A percentile compares a stretch with the other conserved stretches of the same genome.
Evolutionary conservation across 225 moss, liverwort and hornwort genomes (phyloP).

Genomic region (Marchantia polymorpha): DNA sequence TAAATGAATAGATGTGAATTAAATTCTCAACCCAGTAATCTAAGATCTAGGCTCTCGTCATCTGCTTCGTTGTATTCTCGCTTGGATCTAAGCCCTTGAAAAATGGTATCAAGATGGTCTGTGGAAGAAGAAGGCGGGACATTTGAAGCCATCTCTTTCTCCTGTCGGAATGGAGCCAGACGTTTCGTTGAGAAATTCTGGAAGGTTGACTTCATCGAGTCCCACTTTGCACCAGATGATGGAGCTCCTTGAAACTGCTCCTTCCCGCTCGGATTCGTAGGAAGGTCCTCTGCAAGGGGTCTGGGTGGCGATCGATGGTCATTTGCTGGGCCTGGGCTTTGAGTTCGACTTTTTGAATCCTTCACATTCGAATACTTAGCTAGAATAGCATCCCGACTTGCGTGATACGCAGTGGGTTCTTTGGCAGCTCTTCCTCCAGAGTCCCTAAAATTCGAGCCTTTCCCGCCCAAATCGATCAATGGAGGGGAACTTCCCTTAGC

Average conservation of each 20-base stretch:
- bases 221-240: slow-evolving; percentile 68
- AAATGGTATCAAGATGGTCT: slow-evolving; percentile 84
- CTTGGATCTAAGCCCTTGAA: slow-evolving; percentile 76
- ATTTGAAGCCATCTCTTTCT: slow-evolving; percentile 45
- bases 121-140: slow-evolving; percentile 40
- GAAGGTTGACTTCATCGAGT: slow-evolving; percentile 72
- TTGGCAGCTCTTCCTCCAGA: slow-evolving; percentile 33
- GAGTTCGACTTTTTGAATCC: slow-evolving; percentile 35
- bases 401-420: slow-evolving; percentile 35
- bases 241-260: slow-evolving; percentile 37
- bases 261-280: slow-evolving; percentile 18
- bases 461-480: slow-evolving; percentile 14
- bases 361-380: slow-evolving; percentile 63
- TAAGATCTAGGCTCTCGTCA: slow-evolving; percentile 70
- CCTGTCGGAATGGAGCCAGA: slow-evolving; percentile 90
- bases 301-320: slow-evolving; percentile 21
- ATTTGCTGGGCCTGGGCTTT: slow-evolving; percentile 27
- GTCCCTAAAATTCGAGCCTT: slow-evolving; percentile 19
- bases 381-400: slow-evolving; percentile 66
- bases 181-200: slow-evolving; percentile 77
- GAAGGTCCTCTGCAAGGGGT: slow-evolving; percentile 11
- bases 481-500: slow-evolving; percentile 21
- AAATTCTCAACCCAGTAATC: slow-evolving; percentile 59
- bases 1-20: not conserved
- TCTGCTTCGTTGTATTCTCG: slow-evolving; percentile 53